Evolutionary conservation across 352 stramenopile species (phyloP), one percentile per base, ranked within the genome.

Genomic region (Phytophthora aleatoria): DNA sequence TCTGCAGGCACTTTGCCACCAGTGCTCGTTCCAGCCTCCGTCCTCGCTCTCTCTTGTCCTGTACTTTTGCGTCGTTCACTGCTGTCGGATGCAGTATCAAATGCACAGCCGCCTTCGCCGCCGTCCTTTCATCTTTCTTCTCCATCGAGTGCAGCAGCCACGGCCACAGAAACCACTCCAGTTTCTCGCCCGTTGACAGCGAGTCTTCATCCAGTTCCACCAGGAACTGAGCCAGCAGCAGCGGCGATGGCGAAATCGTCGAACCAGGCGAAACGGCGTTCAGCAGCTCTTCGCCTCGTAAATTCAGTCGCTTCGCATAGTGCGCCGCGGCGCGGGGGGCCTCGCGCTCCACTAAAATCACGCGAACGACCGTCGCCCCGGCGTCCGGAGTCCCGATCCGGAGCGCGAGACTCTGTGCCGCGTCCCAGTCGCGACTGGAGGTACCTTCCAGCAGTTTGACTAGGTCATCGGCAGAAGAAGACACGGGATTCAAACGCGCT

Each of bases 391-490:
- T 72, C 8, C 51, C 64, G 7, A 91, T 55, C 1, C 64, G 77
- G 60, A 82, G 67, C 12, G 81, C 80, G 31, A 90, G 41, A 44
- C 64, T 71, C 59, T 91, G 82, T 16, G 82, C 84, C 24, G 66
- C 59, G 57, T 93, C 85, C 85, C 85, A 93, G 15, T 81, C 69
- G 33, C 43, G 49, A 55, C 78, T 90, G 11, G 67, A 78, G 28
- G 51, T 76, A 4, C 67, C 56, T 3, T 30, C 42, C 11, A 87
- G 52, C 36, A 83, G 48, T 10, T 44, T 50, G 3, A 54, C 24
- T 9, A 85, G 66, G 4, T 64, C 48, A 4, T 64, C 62, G 1
- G 73, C 20, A 3, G 67, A 39, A 13, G 13, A 31, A 38, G 15
- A 8, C 15, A 27, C 48, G 44, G 24, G 10, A 3, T 44, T 12